Conservation (phyloP, 2,329 filamentous ascomycete species). For the Penicillium rolfsii region DNA sequence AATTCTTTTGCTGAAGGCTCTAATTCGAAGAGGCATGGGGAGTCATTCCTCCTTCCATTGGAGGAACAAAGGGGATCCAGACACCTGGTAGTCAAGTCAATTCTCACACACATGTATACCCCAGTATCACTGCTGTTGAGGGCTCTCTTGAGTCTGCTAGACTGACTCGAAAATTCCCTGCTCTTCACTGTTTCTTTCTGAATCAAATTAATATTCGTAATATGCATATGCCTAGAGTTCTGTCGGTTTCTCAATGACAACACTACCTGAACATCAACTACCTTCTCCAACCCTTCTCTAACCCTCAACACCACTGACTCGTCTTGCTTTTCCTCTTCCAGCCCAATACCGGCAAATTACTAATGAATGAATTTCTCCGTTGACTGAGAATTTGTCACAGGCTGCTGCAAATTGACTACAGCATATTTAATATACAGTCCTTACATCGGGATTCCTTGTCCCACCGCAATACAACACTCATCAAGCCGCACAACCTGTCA, state of each 20-base stretch:
- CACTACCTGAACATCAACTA: slow-evolving; percentile 32
- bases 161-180: no score
- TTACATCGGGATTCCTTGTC: slow-evolving; percentile 41
- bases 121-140: no score
- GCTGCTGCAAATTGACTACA: slow-evolving; percentile 54
- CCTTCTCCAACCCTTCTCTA: slow-evolving; percentile 40
- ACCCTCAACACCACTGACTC: slow-evolving; percentile 37
- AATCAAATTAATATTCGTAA: not conserved
- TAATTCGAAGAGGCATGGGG: not conserved
- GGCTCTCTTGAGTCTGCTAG: no score
- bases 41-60: no score
- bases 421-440: slow-evolving; percentile 52
- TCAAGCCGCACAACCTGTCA: not conserved
- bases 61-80: no score
- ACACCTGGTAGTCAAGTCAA: no score
- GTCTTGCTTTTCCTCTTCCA: slow-evolving; percentile 39
- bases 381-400: slow-evolving; percentile 52
- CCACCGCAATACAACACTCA: slow-evolving; percentile 46
- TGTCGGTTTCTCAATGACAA: slow-evolving; percentile 11
- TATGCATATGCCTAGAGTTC: not conserved
- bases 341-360: slow-evolving; percentile 47
- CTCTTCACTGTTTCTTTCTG: no score
- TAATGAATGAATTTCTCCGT: slow-evolving; percentile 57
- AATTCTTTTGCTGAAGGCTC: not conserved
- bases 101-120: no score